Percentiles rank a stretch among this genome's conserved stretches.
phyloP scores from a whole-genome alignment of 192 early-diverging fungal genomes.

The Oehlia diaphana region DNA sequence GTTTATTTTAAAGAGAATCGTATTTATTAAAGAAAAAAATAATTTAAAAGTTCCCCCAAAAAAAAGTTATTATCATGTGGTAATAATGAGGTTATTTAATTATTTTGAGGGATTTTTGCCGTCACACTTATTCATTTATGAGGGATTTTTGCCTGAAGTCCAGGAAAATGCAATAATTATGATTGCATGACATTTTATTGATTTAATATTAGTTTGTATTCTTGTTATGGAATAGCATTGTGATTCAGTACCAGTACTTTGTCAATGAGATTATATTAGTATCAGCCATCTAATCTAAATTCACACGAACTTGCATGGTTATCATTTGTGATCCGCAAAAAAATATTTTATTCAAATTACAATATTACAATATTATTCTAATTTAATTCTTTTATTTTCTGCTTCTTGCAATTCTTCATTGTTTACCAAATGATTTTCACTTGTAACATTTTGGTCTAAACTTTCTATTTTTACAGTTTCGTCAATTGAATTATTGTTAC shows the following conservation, averaged over 20 bases:
- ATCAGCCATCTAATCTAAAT: too few species aligned
- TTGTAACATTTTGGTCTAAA: neutral
- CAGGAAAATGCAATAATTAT: neutral
- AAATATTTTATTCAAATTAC: too few species aligned
- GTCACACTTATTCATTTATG: neutral
- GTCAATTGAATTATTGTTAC: neutral
- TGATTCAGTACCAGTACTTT: too few species aligned
- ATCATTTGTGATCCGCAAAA: too few species aligned
- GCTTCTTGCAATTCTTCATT: neutral
- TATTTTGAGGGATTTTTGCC: too few species aligned
- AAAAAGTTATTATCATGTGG: neutral
- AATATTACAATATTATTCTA: neutral
- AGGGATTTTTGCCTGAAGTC: neutral
- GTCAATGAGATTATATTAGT: too few species aligned
- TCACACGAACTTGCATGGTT: too few species aligned
- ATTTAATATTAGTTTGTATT: too few species aligned
- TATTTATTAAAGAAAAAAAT: neutral
- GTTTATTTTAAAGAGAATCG: neutral
- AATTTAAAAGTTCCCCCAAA: neutral
- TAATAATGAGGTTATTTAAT: neutral
- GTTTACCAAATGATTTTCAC: neutral
- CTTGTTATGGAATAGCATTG: too few species aligned
- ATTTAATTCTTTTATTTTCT: neutral
- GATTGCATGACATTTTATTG: neutral
- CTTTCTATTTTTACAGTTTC: neutral